A percentile compares a stretch with the other conserved stretches of the same genome.
Conservation (phyloP, 352 stramenopile species). For the Phytopythium cucurbitacearum region DNA sequence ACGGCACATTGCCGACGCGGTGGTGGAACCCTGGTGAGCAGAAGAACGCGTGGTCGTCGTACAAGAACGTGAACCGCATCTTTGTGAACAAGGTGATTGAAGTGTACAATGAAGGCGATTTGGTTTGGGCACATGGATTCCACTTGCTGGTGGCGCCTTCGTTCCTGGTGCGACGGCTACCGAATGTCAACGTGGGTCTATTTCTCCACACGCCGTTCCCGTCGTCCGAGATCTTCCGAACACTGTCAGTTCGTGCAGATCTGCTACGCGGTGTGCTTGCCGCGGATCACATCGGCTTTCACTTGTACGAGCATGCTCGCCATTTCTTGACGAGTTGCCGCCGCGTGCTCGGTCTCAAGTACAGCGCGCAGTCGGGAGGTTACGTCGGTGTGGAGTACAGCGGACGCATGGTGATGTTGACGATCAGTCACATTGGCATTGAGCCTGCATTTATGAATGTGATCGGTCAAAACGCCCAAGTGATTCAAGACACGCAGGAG, state of each 20-base stretch:
- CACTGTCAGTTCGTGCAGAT: slow-evolving; percentile 95
- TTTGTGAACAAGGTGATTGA: slow-evolving; percentile 94
- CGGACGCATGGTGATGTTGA: slow-evolving; percentile 95
- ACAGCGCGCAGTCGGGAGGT: slow-evolving; percentile 88
- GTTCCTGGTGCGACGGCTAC: slow-evolving; percentile 93
- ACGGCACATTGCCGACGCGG: slow-evolving; percentile 73
- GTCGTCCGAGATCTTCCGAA: slow-evolving; percentile 98
- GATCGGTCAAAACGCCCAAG: slow-evolving; percentile 48
- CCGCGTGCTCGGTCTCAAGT: slow-evolving; percentile 83
- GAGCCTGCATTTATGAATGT: slow-evolving; percentile 87
- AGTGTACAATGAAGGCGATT: slow-evolving; percentile 89
- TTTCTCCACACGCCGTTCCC: slow-evolving; percentile 99
- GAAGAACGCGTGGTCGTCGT: slow-evolving; percentile 90
- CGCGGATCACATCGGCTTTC: slow-evolving; percentile 97
- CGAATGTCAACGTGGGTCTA: slow-evolving; percentile 94
- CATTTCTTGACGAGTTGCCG: slow-evolving; percentile 97
- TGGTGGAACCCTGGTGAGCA: slow-evolving; percentile 85
- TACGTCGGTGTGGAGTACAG: slow-evolving; percentile 96
- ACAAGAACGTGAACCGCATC: slow-evolving; percentile 96
- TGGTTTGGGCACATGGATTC: slow-evolving; percentile 97
- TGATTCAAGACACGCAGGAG: slow-evolving; percentile 38
- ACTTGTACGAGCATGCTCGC: slow-evolving; percentile 97
- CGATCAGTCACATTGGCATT: slow-evolving; percentile 97
- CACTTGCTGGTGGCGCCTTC: slow-evolving; percentile 97
- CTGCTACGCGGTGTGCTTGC: slow-evolving; percentile 95